Evolutionary conservation across 2,329 filamentous ascomycete species (phyloP), one percentile per base, ranked within the genome.

Genomic region (Penicillium carneum): DNA sequence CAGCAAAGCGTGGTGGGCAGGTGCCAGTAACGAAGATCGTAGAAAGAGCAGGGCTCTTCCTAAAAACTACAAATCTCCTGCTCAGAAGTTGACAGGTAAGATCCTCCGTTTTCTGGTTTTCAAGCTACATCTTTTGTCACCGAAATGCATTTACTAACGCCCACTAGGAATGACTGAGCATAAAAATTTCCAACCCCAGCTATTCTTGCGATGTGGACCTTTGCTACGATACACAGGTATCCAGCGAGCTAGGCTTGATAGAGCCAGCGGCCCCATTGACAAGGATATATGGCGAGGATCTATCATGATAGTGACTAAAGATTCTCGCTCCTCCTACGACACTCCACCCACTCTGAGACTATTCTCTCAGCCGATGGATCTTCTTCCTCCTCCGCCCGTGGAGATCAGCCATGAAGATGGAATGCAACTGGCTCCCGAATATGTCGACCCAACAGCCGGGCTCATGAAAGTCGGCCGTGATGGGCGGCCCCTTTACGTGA

Each of bases 261-360:
- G 72, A n/a, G 68, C 73, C 16, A 70, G 73, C 51, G 76, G 76
- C 0, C 67, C 71, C 11, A 68, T 75, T 33, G 88, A 92, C 45
- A 86, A 87, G 53, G 92, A 97, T 70, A 88, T 94, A 20, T 99
- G 95, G 95, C 87, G 93, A 75, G 95, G 95, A 5, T 96, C 88
- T 62, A 85, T 98, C 59, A 93, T 99, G 92, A 97, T 99, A 70
- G 93, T 99, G 23, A 98, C 95, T 0, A 85, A 88, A 54, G 94
- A 99, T 72, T 84, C 87, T 1, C 86, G 90, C 42, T 98, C 94
- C 2, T 90, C 90, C 0, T 97, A 97, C 72, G 88, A 92, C 49
- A 85, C 85, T n/a, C 76, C 81, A 0, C 95, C 95, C 4, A 91
- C 86, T 0, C 80, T 99, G 65, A 86, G 93, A 45, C 78, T 99